These are phyloP conservation scores for Tolypocladium ovalisporum DNA, from an alignment of 2,329 filamentous ascomycete genomes.

Conservation along the genomic window DNA sequence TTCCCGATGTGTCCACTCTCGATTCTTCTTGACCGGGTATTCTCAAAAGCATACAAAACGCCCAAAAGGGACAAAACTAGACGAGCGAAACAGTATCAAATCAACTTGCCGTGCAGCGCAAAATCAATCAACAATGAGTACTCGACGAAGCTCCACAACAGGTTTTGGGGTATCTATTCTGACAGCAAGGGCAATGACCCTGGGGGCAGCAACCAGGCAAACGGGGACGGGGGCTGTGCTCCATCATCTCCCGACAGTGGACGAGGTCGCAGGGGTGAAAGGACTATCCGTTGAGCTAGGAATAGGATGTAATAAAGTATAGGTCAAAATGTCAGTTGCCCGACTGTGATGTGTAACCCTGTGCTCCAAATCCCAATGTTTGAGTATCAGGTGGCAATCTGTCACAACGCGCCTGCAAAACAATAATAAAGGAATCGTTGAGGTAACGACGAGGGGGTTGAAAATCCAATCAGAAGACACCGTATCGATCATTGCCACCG, in stretches of 20 bases:
- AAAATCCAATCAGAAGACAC: not conserved
- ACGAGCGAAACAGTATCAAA: not conserved
- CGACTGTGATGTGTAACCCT: conserved; percentile 8
- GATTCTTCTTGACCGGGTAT: conserved; percentile 2
- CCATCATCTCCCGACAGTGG: not conserved
- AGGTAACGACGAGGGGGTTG: too few species aligned
- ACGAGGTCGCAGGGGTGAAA: not conserved
- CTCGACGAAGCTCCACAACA: not conserved
- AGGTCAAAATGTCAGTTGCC: conserved; percentile 7
- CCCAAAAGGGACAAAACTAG: conserved; percentile 1
- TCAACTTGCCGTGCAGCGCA: not conserved
- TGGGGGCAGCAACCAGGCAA: not conserved
- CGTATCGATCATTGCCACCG: not conserved
- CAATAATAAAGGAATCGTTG: too few species aligned
- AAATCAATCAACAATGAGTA: not conserved
- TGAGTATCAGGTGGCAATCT: not conserved
- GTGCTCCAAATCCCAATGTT: conserved; percentile 2
- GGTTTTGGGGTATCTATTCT: not conserved
- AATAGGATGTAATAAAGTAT: not conserved
- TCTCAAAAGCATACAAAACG: not conserved
- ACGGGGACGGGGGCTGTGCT: not conserved
- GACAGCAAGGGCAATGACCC: not conserved
- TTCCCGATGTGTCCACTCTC: conserved; percentile 1
- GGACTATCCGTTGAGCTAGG: not conserved
- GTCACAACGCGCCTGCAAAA: too few species aligned